Conservation (phyloP, 108 stramenopile genomes). For the Cyclotella sp. region DNA sequence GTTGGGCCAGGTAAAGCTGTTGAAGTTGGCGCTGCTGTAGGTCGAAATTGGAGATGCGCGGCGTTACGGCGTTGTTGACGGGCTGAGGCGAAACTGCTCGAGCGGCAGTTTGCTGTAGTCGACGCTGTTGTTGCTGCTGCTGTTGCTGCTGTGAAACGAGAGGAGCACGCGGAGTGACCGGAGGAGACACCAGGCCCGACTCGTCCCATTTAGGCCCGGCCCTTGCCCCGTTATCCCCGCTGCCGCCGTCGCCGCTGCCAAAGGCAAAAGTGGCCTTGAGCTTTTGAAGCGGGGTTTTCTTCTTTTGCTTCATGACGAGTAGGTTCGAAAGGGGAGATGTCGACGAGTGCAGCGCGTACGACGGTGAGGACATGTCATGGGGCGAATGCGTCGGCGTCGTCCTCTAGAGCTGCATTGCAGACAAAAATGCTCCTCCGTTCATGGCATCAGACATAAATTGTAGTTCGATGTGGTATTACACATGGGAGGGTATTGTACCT, state of each 20-base stretch:
- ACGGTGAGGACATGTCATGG: not conserved
- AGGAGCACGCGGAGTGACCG: not conserved
- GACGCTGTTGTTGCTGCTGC: not conserved
- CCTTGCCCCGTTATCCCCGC: too few species aligned
- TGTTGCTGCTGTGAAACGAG: not conserved
- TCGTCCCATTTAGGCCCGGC: not conserved
- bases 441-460: too few species aligned
- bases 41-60: conserved; percentile 1
- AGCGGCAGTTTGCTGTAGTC: not conserved
- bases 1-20: not conserved
- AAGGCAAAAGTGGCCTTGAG: not conserved
- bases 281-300: not conserved
- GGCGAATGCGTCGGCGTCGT: not conserved
- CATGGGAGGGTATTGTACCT: too few species aligned
- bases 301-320: not conserved
- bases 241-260: too few species aligned
- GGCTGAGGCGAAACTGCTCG: not conserved
- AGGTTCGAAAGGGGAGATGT: not conserved
- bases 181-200: not conserved
- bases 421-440: too few species aligned
- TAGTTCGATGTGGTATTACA: too few species aligned
- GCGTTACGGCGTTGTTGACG: not conserved
- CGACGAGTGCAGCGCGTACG: not conserved
- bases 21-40: conserved; percentile 4
- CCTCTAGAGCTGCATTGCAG: too few species aligned